Base-by-base conservation (phyloP, 2,329 filamentous ascomycete species). In the Microdochium paspali region DNA sequence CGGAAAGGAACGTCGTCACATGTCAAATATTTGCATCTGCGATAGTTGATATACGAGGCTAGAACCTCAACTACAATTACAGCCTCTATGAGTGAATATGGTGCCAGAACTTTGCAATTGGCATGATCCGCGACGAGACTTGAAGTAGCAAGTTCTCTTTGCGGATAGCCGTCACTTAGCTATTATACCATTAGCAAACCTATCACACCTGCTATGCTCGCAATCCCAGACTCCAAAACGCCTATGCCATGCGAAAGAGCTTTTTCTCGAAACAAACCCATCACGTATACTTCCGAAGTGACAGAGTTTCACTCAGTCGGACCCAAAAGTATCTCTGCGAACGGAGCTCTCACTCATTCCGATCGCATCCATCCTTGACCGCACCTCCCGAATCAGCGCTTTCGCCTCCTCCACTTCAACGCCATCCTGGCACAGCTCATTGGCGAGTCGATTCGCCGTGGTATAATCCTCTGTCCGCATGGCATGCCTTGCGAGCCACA, bases 361-460 rank as follows among this genome's bases (percentile, higher is more conserved):
- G 4, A 20, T 20, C 18, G 35, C 35, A 45, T 88, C 85, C 65
- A 90, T 76, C 54, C 87, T 78, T 4, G 85, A 85, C 55, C 90
- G 77, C 12, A 95, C 84, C 64, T 97, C 91, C 51, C 89, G 78
- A 51, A 95, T 86, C 56, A 97, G 70, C 3, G 90, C 89, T 68
- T 97, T 97, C 24, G 93, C 93, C 66, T 98, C 93, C 63, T 98
- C 93, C 2, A 97, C 89, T 66, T 97, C 93, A 24, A 94, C 84
- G 0, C 93, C 93, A 65, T 98, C 93, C 66, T 96, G 89, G 62
- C 90, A 96, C 43, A 98, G 71, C 66, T 98, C 93, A 51, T 84
- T 89, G 1, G 90, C 90, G 39, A 97, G 70, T 52, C 88, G 80
- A 66, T 86, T 85, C 3, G 89, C 88, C 20, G 85, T 78, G 26